Base-by-base conservation (phyloP, 192 early-diverging fungal species). In the Coemansia guatemalensis region DNA sequence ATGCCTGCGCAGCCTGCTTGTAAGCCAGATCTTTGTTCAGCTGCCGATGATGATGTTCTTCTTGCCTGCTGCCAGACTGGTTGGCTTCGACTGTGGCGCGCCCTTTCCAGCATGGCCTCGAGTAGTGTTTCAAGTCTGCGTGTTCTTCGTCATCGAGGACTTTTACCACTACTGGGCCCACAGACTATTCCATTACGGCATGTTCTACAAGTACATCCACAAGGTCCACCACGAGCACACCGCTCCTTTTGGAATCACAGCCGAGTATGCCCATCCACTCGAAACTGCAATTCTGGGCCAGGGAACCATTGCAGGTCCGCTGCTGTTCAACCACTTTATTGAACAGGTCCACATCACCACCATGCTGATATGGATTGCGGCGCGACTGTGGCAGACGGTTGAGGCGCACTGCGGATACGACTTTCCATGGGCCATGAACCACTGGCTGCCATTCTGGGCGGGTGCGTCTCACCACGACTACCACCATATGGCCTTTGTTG, bases 391-490 rank as follows among this genome's bases (percentile, higher is more conserved):
- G 52, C 84, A 86, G 74, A 85, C 86, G 7, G 84, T 91, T 32
- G 88, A 88, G 60, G 83, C 85, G 4, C 91, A 92, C 75, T 87
- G 85, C 53, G 91, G 91, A 2, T 92, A 88, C 68, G 85, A 90
- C 63, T 86, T 91, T 58, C 91, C 91, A 8, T 96, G 94, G 94
- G 87, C 89, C 2, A 81, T 92, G 58, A 88, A 85, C 65, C 84
- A 92, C 83, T 93, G 84, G 64, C 32, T 94, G 44, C 92, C 92
- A 30, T 89, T 94, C 77, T 95, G 93, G 93, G 91, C 91, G 4
- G 85, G 88, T 21, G 88, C 87, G 66, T 83, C 87, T 6, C 86
- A 87, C 52, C 91, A 92, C 67, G 91, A 92, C 63, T 88, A 85
- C 69, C 91, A 92, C 67, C 91, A 92, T 62, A 82, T 82, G 74